Base-by-base conservation (phyloP, 176 grass and related monocot genomes). In the Themeda triandra region DNA sequence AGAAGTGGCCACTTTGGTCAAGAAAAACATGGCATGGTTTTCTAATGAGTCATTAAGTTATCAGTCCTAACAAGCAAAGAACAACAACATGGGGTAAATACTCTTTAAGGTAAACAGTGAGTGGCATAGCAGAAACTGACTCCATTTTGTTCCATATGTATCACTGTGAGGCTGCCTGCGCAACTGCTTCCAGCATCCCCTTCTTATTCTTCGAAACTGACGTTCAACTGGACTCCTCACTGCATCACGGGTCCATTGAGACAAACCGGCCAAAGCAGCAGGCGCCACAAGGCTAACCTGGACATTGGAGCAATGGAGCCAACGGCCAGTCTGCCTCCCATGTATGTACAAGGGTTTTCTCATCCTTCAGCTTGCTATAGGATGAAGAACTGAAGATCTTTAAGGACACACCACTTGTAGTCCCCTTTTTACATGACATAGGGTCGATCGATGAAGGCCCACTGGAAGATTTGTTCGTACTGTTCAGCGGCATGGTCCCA, bases 381-480 rank as follows among this genome's bases (percentile, higher is more conserved):
- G 40, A 60, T 25, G 48, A 59, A 72, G 37, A 67, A 40, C 51
- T 11, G 46, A 76, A 45, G 25, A 77, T 69, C 80, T 80, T 83
- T 69, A 28, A 33, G 48, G 29, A 69, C 13, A 6, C 8, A 5
- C 17, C 6, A 42, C 17, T 51, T 74, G 18, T 1, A 4, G 10
- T 62, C 49, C 18, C 14, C 15, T 24, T 36, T 87, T 84, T 85
- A 93, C 75, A 79, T 69, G 58, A 90, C 73, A 85, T 98, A 98
- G 6, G 96, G 93, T 80, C 78, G 85, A 70, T 98, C 96, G 49
- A 92, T 87, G 44, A 90, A 95, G 29, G 87, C 88, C 96, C 96
- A 98, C 39, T 95, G 54, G 40, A 98, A 92, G 83, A 98, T 93
- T 75, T 94, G 85, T 80, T 98, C 96, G 41, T 98, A 98, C 63